phyloP scores from a whole-genome alignment of 805 yeast genomes.

The Lachancea kluyveri region DNA sequence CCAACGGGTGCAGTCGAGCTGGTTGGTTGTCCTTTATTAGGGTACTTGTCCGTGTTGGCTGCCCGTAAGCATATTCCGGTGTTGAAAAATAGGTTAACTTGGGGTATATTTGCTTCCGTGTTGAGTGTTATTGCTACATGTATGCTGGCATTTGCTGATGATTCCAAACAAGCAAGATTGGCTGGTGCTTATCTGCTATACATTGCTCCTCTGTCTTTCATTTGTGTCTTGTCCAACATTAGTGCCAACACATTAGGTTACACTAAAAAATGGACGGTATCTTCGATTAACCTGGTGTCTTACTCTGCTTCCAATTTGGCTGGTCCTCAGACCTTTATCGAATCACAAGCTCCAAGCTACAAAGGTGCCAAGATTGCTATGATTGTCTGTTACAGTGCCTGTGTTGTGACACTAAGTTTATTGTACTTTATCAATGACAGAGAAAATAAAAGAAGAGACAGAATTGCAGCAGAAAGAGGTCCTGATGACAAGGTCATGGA shows the following conservation, averaged over 20 bases:
- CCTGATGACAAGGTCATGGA: slow-evolving; percentile 13
- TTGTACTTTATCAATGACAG: slow-evolving; percentile 28
- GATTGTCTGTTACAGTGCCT: slow-evolving; percentile 41
- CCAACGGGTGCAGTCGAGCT: slow-evolving; percentile 44
- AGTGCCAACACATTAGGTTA: slow-evolving; percentile 60
- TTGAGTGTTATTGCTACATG: slow-evolving; percentile 31
- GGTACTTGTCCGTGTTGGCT: slow-evolving; percentile 19
- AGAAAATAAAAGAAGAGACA: slow-evolving; percentile 40
- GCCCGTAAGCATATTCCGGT: slow-evolving; percentile 15
- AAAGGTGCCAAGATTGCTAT: slow-evolving; percentile 48
- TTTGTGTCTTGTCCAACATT: slow-evolving; percentile 31
- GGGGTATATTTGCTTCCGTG: slow-evolving; percentile 30
- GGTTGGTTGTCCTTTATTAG: slow-evolving; percentile 32
- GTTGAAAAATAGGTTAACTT: slow-evolving; percentile 22
- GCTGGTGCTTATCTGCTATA: slow-evolving; percentile 33
- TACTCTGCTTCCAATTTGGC: slow-evolving; percentile 64
- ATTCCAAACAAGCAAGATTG: slow-evolving; percentile 30
- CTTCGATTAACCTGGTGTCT: slow-evolving; percentile 54
- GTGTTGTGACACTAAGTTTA: slow-evolving; percentile 32
- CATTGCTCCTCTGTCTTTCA: slow-evolving; percentile 33
- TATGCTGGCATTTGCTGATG: slow-evolving; percentile 38
- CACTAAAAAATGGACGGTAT: slow-evolving; percentile 61
- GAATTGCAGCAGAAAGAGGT: slow-evolving; percentile 22
- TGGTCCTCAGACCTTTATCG: slow-evolving; percentile 67
- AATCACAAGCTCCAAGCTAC: slow-evolving; percentile 54